Evolutionary conservation across 2,329 filamentous ascomycete species (phyloP), one percentile per base, ranked within the genome.

Genomic region (Cytospora leucostoma): DNA sequence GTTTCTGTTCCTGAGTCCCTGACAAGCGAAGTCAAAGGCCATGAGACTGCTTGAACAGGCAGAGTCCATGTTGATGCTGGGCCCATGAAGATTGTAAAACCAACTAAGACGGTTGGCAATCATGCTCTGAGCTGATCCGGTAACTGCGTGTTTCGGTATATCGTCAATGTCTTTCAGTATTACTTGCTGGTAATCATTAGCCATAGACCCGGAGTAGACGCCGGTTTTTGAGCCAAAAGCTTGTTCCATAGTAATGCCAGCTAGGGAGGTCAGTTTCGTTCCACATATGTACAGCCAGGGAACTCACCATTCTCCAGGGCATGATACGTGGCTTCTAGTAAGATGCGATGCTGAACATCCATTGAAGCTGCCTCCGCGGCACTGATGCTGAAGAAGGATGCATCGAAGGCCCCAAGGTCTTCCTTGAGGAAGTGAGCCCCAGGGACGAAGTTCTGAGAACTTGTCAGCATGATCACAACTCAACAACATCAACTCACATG

Each of bases 61-160:
- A 12, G 77, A 76, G 56, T 78, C 72, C 12, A 78, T 65, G 13
- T 74, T 73, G 49, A 75, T 68, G 63, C 74, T 76, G 0, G 76
- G 71, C 0, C 77, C 76, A 6, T 66, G 67, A 44, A 76, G 65
- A 56, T 79, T 72, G 44, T 77, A 79, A 59, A 72, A 77, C 72
- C 74, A 80, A 44, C 74, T 76, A 10, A 78, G 67, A 1, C 78
- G 72, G 63, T 80, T 80, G 0, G 78, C 50, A 21, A 57, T 21
- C 55, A 62, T 40, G 4, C 12, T 27, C 19, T 21, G 19, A 7
- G 54, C 69, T 5, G 68, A 70, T 1, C 77, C 77, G 0, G 73
- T 76, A 1, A 71, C 71, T 1, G 73, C 69, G 35, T 75, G 76
- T 1, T 70, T 69, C 6, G 21, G 69, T 59, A 1, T 63, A 55